phyloP scores from a whole-genome alignment of 768 basidiomycete genomes.

The Russula emetica region DNA sequence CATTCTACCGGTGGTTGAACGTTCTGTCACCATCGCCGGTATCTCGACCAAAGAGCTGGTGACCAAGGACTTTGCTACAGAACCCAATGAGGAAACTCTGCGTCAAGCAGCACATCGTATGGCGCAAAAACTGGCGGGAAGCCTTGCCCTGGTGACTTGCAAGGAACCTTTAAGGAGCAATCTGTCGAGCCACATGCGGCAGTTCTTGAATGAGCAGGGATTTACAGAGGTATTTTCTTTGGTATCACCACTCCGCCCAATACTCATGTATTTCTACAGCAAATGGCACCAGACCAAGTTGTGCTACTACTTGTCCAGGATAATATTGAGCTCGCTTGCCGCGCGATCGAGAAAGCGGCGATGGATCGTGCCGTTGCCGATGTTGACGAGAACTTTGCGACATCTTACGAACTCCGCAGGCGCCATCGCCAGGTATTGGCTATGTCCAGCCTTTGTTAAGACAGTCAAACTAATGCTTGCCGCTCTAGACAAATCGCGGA shows the following conservation, averaged over 20 bases:
- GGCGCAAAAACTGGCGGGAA: slow-evolving; percentile 96
- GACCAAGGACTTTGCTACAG: slow-evolving; percentile 92
- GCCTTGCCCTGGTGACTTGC: slow-evolving; percentile 94
- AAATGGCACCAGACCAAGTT: slow-evolving; percentile 79
- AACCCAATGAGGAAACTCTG: slow-evolving; percentile 84
- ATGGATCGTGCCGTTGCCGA: slow-evolving; percentile 94
- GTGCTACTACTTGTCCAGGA: slow-evolving; percentile 78
- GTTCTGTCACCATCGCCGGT: slow-evolving; percentile 96
- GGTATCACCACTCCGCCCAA: slow-evolving; percentile 21
- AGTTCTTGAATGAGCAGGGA: slow-evolving; percentile 77
- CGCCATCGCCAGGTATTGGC: slow-evolving; percentile 76
- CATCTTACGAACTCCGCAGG: slow-evolving; percentile 78
- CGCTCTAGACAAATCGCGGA: slow-evolving; percentile 50
- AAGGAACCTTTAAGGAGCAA: slow-evolving; percentile 95
- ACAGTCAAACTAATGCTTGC: not conserved
- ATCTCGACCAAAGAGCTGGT: slow-evolving; percentile 96
- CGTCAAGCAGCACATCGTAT: slow-evolving; percentile 90
- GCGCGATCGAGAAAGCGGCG: slow-evolving; percentile 93
- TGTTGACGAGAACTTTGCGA: slow-evolving; percentile 82
- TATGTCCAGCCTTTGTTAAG: not conserved
- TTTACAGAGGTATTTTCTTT: slow-evolving; percentile 66
- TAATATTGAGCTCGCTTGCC: slow-evolving; percentile 90
- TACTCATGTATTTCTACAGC: slow-evolving; percentile 33
- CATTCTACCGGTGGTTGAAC: slow-evolving; percentile 94
- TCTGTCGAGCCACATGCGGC: slow-evolving; percentile 83